phyloP scores from a whole-genome alignment of 768 basidiomycete genomes.

The Rhizopogon rudus region DNA sequence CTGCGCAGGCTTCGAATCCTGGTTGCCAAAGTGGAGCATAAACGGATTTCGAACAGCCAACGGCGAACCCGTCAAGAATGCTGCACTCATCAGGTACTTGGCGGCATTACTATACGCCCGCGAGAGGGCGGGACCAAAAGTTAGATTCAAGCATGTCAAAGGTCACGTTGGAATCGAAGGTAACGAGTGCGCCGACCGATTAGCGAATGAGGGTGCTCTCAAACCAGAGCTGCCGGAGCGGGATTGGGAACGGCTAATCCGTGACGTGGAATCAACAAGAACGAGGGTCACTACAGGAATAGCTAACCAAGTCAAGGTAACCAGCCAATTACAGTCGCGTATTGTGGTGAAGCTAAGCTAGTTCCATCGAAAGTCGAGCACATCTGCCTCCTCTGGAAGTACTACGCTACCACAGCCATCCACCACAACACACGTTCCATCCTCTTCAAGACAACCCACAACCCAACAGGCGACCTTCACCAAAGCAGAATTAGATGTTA shows the following conservation, averaged over 20 bases:
- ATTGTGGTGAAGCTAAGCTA: not conserved
- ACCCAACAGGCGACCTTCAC: not conserved
- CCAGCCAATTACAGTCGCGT: not conserved
- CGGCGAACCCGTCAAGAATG: slow-evolving; percentile 68
- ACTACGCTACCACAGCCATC: not conserved
- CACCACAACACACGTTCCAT: not conserved
- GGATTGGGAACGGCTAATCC: slow-evolving; percentile 45
- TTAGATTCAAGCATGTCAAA: slow-evolving; percentile 67
- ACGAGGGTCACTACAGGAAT: no score
- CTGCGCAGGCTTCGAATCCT: slow-evolving; percentile 57
- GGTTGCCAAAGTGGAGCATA: slow-evolving; percentile 63
- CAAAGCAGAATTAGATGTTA: slow-evolving; percentile 20
- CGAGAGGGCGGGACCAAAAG: slow-evolving; percentile 42
- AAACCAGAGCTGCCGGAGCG: slow-evolving; percentile 40
- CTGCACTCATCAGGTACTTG: slow-evolving; percentile 65
- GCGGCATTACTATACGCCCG: slow-evolving; percentile 56
- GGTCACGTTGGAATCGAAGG: slow-evolving; percentile 76
- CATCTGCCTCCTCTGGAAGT: not conserved
- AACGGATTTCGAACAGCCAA: slow-evolving; percentile 45
- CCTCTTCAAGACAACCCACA: not conserved
- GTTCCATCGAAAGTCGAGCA: not conserved
- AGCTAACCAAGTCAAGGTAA: not conserved
- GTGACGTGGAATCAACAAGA: not conserved
- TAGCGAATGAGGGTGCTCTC: slow-evolving; percentile 57
- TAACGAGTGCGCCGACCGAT: slow-evolving; percentile 82